These are phyloP conservation scores for Backusella parvicylindrica DNA, from an alignment of 192 early-diverging fungal species.

Conservation along the genomic window DNA sequence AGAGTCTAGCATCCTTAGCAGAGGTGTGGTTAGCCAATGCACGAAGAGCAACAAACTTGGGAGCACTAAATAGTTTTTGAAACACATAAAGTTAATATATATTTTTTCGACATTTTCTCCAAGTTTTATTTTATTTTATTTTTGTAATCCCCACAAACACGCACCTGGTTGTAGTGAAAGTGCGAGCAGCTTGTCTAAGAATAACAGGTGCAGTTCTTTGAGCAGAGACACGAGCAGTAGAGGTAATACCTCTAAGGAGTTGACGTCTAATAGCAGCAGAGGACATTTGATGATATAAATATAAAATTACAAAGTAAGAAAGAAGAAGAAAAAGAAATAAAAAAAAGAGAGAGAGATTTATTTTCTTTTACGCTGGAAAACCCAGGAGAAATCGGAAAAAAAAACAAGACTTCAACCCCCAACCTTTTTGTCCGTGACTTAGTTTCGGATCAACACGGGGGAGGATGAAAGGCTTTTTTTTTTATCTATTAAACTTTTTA, in stretches of 20 bases:
- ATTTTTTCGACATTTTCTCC: not conserved
- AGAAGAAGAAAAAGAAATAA: not conserved
- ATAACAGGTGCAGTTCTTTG: conserved; percentile 25
- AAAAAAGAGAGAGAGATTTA: not conserved
- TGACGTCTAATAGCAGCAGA: conserved; percentile 31
- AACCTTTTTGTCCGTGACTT: not conserved
- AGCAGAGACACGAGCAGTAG: conserved; percentile 24
- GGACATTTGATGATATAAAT: conserved; percentile 15
- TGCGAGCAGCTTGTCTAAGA: conserved; percentile 33
- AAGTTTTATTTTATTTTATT: not conserved
- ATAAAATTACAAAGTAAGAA: not conserved
- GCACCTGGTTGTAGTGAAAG: conserved; percentile 39
- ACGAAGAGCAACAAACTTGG: conserved; percentile 42
- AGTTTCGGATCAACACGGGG: conserved; percentile 5
- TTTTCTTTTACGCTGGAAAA: conserved; percentile 16
- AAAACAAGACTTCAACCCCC: not conserved
- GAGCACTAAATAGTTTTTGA: not conserved
- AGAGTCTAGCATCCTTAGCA: conserved; percentile 42
- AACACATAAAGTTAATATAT: not conserved
- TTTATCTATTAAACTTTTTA: not conserved
- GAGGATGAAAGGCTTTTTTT: not conserved
- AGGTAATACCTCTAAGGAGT: conserved; percentile 21
- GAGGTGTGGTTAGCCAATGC: conserved; percentile 32
- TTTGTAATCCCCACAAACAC: conserved; percentile 3
- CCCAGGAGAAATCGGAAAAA: conserved; percentile 15